phyloP scores from a whole-genome alignment of 768 basidiomycete genomes.

The Royoungia palumana region DNA sequence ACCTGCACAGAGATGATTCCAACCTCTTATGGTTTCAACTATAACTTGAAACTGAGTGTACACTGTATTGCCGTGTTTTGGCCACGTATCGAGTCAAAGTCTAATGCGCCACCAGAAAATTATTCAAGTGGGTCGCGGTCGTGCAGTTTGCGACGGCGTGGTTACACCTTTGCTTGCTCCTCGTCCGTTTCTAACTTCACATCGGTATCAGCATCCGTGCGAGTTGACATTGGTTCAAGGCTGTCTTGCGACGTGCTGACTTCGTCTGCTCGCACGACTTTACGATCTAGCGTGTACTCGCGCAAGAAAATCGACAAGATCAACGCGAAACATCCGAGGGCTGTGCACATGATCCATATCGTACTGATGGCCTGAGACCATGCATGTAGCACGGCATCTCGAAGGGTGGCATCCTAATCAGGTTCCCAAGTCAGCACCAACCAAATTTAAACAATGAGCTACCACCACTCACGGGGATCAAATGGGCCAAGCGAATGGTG shows the following conservation, averaged over 20 bases:
- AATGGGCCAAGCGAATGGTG: slow-evolving; percentile 42
- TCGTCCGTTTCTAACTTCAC: too few relatives aligned
- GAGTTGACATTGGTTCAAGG: too few relatives aligned
- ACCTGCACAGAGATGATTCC: too few relatives aligned
- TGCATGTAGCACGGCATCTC: slow-evolving; percentile 53
- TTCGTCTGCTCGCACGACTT: slow-evolving; percentile 39
- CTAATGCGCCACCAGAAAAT: too few relatives aligned
- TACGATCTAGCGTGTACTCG: slow-evolving; percentile 57
- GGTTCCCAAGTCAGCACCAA: background rate
- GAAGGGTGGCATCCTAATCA: slow-evolving; percentile 46
- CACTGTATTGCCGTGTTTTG: too few relatives aligned
- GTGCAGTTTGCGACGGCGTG: too few relatives aligned
- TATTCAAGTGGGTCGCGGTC: too few relatives aligned
- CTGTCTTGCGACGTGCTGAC: slow-evolving; percentile 5
- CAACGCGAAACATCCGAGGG: slow-evolving; percentile 51
- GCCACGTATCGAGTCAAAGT: too few relatives aligned
- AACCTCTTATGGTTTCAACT: too few relatives aligned
- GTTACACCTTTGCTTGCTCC: too few relatives aligned
- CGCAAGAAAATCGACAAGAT: slow-evolving; percentile 53
- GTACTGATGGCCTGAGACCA: slow-evolving; percentile 59
- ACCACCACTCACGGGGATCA: slow-evolving; percentile 17
- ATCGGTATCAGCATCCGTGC: too few relatives aligned
- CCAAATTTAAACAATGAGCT: background rate
- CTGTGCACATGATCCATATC: slow-evolving; percentile 66
- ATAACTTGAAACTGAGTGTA: too few relatives aligned